Base-by-base conservation (phyloP, 2,329 filamentous ascomycete genomes). In the Alternaria sp. region DNA sequence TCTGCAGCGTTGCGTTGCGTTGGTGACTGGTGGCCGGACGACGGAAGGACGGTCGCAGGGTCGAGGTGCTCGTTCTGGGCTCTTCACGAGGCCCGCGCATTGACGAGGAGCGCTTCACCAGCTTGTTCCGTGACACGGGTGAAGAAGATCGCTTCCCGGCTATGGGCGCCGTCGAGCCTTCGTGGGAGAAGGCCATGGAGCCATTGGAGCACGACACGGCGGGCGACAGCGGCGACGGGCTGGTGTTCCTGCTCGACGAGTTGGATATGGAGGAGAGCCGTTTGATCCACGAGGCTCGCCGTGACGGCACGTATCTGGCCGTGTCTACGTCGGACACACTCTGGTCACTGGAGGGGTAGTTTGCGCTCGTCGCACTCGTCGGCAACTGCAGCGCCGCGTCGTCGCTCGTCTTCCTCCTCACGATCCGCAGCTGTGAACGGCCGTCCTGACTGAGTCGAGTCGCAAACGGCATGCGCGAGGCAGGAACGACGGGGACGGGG, bases 21-120 rank as follows among this genome's bases (percentile, higher is more conserved):
- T 94, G 91, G 74, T 94, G 91, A 77, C 92, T 94, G 18, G 92
- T 94, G 49, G 91, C 91, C 56, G 92, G 92, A 71, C 92, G 85
- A 62, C 90, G 88, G 63, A 94, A 85, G 21, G 87, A 88, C 3
- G 88, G 86, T 65, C 91, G 83, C 72, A 90, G 87, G 51, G 89
- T 86, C 67, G 82, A 87, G 30, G 89, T 84, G 66, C 85, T 83
- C 62, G 83, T 84, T 46, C 82, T 75, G 12, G 80, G 74, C 6
- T 84, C 81, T 51, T 83, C 76, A 65, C 82, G 81, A 56, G 82
- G 75, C 55, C 81, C 81, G 67, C 85, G 85, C 50, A 84, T 81
- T 20, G 90, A 88, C 4, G 89, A 85, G 41, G 87, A 85, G 64
- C 91, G 88, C 80, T 95, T 95, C 56, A 94, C 91, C 44, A 94